Conservation (phyloP, 495 filamentous ascomycete genomes). For the Thozetella sp. region DNA sequence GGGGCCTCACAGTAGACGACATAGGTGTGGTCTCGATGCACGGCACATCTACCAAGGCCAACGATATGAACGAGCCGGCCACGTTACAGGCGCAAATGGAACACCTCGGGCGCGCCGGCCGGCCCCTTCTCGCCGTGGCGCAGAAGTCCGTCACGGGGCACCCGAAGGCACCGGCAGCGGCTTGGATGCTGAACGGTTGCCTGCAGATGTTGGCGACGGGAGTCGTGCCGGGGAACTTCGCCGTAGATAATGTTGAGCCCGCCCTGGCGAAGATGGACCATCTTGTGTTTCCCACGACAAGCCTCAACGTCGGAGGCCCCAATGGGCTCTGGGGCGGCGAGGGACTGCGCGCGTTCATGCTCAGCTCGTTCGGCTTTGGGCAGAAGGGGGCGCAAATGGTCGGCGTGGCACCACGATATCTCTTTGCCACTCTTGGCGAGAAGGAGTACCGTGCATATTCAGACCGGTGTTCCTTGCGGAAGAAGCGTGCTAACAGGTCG, state of each 20-base stretch:
- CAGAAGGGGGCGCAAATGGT: slow-evolving; percentile 91
- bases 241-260: slow-evolving; percentile 91
- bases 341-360: slow-evolving; percentile 88
- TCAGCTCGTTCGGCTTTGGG: slow-evolving; percentile 92
- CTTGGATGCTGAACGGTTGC: slow-evolving; percentile 96
- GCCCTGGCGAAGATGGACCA: slow-evolving; percentile 89
- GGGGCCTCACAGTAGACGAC: slow-evolving; percentile 94
- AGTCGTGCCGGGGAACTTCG: slow-evolving; percentile 88
- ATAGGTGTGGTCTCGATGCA: slow-evolving; percentile 91
- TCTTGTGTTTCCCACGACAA: slow-evolving; percentile 80
- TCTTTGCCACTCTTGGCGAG: slow-evolving; percentile 79
- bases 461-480: slow-evolving; percentile 12
- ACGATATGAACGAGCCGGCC: slow-evolving; percentile 95
- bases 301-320: no score
- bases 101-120: slow-evolving; percentile 86
- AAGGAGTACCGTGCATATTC: slow-evolving; percentile 68
- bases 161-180: slow-evolving; percentile 93
- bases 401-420: slow-evolving; percentile 84
- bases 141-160: slow-evolving; percentile 96
- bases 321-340: no score
- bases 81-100: slow-evolving; percentile 89
- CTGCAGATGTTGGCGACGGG: slow-evolving; percentile 86
- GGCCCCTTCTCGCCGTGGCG: slow-evolving; percentile 88
- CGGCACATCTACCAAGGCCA: slow-evolving; percentile 90
- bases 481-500: slow-evolving; percentile 16